Conservation (phyloP, 371 early-diverging fungal genomes). For the Dinochytrium kinnereticum region DNA sequence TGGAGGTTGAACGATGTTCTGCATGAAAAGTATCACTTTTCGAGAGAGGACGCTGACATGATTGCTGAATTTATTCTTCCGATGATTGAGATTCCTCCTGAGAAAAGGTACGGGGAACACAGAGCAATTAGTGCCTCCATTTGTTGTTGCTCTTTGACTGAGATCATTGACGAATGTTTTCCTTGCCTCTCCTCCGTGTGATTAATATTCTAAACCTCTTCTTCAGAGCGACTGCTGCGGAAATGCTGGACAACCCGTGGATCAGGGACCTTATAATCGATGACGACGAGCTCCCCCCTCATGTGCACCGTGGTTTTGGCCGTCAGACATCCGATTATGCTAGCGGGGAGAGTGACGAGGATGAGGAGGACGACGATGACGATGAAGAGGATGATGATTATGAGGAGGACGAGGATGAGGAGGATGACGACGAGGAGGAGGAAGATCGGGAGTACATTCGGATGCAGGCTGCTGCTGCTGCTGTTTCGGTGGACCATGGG, state of each 20-base stretch:
- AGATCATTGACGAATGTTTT: too few relatives aligned
- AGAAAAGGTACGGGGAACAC: slow-evolving; percentile 35
- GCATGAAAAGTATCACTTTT: slow-evolving; percentile 79
- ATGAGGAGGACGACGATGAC: slow-evolving; percentile 23
- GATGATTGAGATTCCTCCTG: slow-evolving; percentile 50
- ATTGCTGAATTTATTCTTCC: slow-evolving; percentile 53
- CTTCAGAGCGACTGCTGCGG: slow-evolving; percentile 43
- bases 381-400: slow-evolving; percentile 21
- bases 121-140: neutral
- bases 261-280: slow-evolving; percentile 28
- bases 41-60: slow-evolving; percentile 38
- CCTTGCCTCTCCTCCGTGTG: too few relatives aligned
- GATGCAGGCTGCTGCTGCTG: too few relatives aligned
- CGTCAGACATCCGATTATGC: slow-evolving; percentile 14
- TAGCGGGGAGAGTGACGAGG: slow-evolving; percentile 13
- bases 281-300: neutral
- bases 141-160: neutral
- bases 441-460: too few relatives aligned
- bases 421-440: neutral
- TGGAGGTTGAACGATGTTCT: slow-evolving; percentile 86
- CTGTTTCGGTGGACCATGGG: too few relatives aligned
- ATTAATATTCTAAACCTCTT: too few relatives aligned
- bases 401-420: slow-evolving; percentile 15
- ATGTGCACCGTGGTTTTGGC: slow-evolving; percentile 5
- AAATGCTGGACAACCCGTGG: slow-evolving; percentile 43